Conservation (phyloP, 495 filamentous ascomycete genomes). For the Aspergillus saccharolyticus region DNA sequence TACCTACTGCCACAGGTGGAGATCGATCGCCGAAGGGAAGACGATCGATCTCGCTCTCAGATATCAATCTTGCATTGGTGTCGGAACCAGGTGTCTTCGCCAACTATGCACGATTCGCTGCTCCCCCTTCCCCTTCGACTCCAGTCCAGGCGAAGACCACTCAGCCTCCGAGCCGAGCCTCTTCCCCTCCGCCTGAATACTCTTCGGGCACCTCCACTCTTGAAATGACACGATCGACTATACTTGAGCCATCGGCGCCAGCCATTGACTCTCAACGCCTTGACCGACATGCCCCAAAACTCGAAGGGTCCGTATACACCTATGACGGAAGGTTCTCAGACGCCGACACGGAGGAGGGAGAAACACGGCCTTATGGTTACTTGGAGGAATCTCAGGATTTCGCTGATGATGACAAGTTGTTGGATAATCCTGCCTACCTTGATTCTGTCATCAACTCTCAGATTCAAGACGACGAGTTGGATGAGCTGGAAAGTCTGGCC, state of each 20-base stretch:
- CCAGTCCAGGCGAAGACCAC: constrained; percentile 40
- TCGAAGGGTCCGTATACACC: constrained; percentile 34
- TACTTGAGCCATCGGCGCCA: constrained; percentile 29
- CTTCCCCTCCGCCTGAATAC: constrained; percentile 26
- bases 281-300: constrained; percentile 2
- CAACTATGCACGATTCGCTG: constrained; percentile 54
- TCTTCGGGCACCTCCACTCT: constrained; percentile 26
- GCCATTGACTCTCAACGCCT: not conserved
- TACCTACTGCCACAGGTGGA: constrained; percentile 27
- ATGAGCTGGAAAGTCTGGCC: constrained; percentile 17
- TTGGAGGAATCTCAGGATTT: constrained; percentile 30
- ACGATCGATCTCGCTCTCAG: constrained; percentile 56
- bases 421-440: constrained; percentile 45
- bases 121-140: constrained; percentile 53
- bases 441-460: constrained; percentile 46
- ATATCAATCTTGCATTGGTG: constrained; percentile 60
- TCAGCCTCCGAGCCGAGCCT: constrained; percentile 28
- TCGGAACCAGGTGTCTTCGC: constrained; percentile 72
- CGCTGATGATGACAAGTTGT: constrained; percentile 31
- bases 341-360: constrained; percentile 33
- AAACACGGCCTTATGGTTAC: constrained; percentile 23
- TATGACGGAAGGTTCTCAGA: constrained; percentile 44
- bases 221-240: constrained; percentile 40
- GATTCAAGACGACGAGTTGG: constrained; percentile 38
- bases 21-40: constrained; percentile 45